phyloP scores from a whole-genome alignment of 192 early-diverging fungal species.

The Pilaira anomala region DNA sequence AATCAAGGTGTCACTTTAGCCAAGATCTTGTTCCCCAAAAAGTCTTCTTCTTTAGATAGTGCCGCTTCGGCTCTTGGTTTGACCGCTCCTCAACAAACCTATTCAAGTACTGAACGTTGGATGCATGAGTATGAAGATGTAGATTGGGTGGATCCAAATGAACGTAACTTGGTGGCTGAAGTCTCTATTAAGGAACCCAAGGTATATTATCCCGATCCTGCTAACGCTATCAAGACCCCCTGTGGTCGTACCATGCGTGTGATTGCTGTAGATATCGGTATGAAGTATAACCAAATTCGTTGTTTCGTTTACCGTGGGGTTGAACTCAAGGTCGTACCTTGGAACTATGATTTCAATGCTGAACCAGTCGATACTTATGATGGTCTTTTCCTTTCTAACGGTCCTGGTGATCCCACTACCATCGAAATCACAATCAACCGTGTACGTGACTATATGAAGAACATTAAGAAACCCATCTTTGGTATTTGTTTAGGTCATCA shows the following conservation, averaged over 20 bases:
- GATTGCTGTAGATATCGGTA: constrained; percentile 93
- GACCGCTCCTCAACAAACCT: constrained; percentile 15
- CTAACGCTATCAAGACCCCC: constrained; percentile 48
- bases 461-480: constrained; percentile 87
- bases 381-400: constrained; percentile 93
- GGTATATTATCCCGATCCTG: constrained; percentile 66
- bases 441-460: constrained; percentile 63
- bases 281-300: constrained; percentile 99
- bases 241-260: constrained; percentile 79
- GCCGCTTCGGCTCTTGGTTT: constrained; percentile 44
- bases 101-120: constrained; percentile 41
- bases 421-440: constrained; percentile 75
- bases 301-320: constrained; percentile 97
- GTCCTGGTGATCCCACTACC: constrained; percentile 93
- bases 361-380: constrained; percentile 68
- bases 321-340: constrained; percentile 91
- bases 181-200: constrained; percentile 85
- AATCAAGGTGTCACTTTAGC: constrained; percentile 85
- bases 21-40: constrained; percentile 85
- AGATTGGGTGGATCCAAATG: constrained; percentile 91
- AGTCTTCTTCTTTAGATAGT: constrained; percentile 40
- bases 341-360: constrained; percentile 89
- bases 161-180: constrained; percentile 89
- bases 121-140: constrained; percentile 75
- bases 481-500: constrained; percentile 99